Evolutionary conservation across 257 asterid genomes (phyloP).

Genomic region (Ilex aquifolium): DNA sequence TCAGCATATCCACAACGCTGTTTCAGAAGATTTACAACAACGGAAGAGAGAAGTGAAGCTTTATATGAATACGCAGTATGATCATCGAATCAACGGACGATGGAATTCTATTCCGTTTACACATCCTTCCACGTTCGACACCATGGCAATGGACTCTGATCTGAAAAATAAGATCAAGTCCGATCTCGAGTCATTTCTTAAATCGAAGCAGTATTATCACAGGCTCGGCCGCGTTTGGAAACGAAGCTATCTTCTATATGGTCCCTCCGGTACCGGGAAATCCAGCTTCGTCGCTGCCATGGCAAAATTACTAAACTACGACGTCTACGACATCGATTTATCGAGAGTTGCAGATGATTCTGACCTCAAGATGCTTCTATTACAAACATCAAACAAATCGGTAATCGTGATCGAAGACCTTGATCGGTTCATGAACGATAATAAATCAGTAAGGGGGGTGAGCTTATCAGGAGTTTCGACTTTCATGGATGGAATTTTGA

Average conservation of each 20-base stretch:
- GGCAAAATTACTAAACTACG: slow-evolving; percentile 50
- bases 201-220: slow-evolving; percentile 59
- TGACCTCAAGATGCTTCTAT: slow-evolving; percentile 43
- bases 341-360: slow-evolving; percentile 41
- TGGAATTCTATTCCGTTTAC: slow-evolving; percentile 50
- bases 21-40: slow-evolving; percentile 49
- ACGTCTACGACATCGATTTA: slow-evolving; percentile 48
- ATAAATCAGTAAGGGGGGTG: slow-evolving; percentile 15
- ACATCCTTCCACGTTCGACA: slow-evolving; percentile 45
- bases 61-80: slow-evolving; percentile 11
- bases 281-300: slow-evolving; percentile 62
- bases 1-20: slow-evolving; percentile 41
- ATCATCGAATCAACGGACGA: slow-evolving; percentile 13
- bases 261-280: slow-evolving; percentile 68
- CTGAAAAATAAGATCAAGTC: slow-evolving; percentile 15
- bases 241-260: slow-evolving; percentile 62
- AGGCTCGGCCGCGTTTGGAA: slow-evolving; percentile 64
- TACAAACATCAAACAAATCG: slow-evolving; percentile 43
- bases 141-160: slow-evolving; percentile 50
- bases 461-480: slow-evolving; percentile 44
- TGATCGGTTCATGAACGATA: slow-evolving; percentile 37
- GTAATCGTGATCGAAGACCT: slow-evolving; percentile 54
- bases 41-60: slow-evolving; percentile 34
- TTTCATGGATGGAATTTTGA: slow-evolving; percentile 59
- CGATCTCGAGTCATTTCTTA: slow-evolving; percentile 39